A percentile compares a stretch with the other conserved stretches of the same genome.
Evolutionary conservation across 192 early-diverging fungal genomes (phyloP).

Genomic region (Rhizophagus sp.): DNA sequence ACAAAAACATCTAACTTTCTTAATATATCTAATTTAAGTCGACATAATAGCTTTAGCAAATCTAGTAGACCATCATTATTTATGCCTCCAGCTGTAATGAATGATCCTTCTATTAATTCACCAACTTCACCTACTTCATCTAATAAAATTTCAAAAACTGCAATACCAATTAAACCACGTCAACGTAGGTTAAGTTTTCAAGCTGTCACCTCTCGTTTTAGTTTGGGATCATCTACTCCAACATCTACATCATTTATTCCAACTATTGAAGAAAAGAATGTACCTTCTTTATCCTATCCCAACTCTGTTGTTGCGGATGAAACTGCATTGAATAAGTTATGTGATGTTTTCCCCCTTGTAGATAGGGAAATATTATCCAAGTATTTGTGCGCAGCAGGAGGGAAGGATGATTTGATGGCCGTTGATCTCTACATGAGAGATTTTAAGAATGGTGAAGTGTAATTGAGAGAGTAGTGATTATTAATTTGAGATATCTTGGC

Average conservation of each 20-base stretch:
- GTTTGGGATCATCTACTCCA: neutral
- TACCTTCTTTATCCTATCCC: neutral
- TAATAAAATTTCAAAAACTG: neutral
- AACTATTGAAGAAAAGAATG: slow-evolving; percentile 18
- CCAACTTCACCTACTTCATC: neutral
- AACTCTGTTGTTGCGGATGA: slow-evolving; percentile 11
- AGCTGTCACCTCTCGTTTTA: slow-evolving; percentile 23
- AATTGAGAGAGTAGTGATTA: too few species aligned
- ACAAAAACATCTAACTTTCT: slow-evolving; percentile 1
- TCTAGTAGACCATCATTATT: neutral
- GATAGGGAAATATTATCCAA: slow-evolving; percentile 21
- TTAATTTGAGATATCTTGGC: too few species aligned
- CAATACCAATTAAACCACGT: neutral
- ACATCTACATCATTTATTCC: neutral
- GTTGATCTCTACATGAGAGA: slow-evolving; percentile 33
- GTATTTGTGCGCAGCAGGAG: slow-evolving; percentile 24
- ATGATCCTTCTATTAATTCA: slow-evolving; percentile 9
- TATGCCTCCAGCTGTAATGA: slow-evolving; percentile 20
- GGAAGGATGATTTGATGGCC: slow-evolving; percentile 32
- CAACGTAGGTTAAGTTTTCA: slow-evolving; percentile 32
- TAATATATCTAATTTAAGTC: neutral
- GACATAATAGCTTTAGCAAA: slow-evolving; percentile 19
- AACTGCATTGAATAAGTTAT: slow-evolving; percentile 24
- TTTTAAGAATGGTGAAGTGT: slow-evolving; percentile 15
- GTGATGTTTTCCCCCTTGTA: slow-evolving; percentile 24